Evolutionary conservation across 2,329 filamentous ascomycete species (phyloP), one percentile per base, ranked within the genome.

Genomic region (Graphilbum fragrans): DNA sequence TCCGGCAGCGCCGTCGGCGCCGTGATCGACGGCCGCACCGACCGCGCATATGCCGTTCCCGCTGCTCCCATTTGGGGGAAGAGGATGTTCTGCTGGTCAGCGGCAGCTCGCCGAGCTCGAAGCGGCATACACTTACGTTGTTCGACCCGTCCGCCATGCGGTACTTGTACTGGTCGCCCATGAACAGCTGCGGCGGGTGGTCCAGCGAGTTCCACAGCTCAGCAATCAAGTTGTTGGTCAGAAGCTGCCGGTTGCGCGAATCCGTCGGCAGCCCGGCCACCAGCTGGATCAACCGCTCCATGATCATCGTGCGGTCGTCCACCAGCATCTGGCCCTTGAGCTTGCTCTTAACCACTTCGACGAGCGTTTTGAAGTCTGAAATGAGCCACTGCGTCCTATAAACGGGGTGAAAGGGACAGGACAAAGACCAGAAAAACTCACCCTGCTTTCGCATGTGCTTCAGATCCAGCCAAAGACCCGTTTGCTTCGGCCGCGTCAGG

Each of bases 271-370:
- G 64, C 25, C 70, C 72, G 12, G 78, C 69, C 5, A 85, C 80
- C 16, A 86, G 65, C 63, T 80, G 73, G 45, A 86, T 85, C 5
- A 81, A 69, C 8, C 74, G 67, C 57, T 86, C 82, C 76, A 86
- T 84, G 35, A 86, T 64, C 67, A 85, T 82, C 2, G 78, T 82
- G 61, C 82, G 83, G 62, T 90, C 85, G 51, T 90, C 79, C 5
- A 75, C 59, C 11, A 80, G 65, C 37, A 74, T 65, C 43, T 70
- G 69, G 1, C 81, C 78, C 50, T 74, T 79, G 25, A 78, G 57
- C 58, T 84, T 78, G 46, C 63, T 67, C 41, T 72, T 69, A 43
- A 85, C 62, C 31, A 86, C 60, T 5, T 72, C 65, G 35, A 72
- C 58, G 17, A 86, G 61, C 0, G 81, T 84, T 51, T 72, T 42